Percentiles rank a stretch among this genome's conserved stretches.
These are phyloP conservation scores for Globisporangium barbulae DNA, from an alignment of 352 stramenopile genomes.

Conservation along the genomic window DNA sequence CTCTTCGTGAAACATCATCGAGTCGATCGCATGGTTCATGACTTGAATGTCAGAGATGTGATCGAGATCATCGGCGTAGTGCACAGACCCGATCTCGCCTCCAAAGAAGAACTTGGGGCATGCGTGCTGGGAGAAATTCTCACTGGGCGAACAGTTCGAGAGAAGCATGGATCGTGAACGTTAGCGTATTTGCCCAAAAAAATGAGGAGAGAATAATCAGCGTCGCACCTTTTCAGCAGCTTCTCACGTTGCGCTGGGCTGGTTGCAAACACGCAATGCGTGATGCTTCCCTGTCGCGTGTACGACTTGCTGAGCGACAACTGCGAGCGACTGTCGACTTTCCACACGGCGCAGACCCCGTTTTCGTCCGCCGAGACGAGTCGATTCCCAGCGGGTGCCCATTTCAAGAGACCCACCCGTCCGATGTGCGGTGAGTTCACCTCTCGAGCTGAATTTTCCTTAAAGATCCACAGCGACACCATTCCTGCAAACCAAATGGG, in stretches of 20 bases:
- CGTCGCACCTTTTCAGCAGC: constrained; percentile 34
- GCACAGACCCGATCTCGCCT: constrained; percentile 87
- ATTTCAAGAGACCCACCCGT: constrained; percentile 82
- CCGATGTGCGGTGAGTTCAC: constrained; percentile 79
- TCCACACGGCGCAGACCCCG: constrained; percentile 83
- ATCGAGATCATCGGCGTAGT: constrained; percentile 91
- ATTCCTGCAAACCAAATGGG: constrained; percentile 36
- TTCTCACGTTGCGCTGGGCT: constrained; percentile 34
- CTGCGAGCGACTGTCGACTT: constrained; percentile 76
- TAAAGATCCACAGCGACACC: constrained; percentile 80
- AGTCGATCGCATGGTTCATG: constrained; percentile 83
- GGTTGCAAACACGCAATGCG: constrained; percentile 84
- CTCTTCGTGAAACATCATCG: constrained; percentile 89
- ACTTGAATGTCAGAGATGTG: constrained; percentile 90
- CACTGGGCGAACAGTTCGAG: constrained; percentile 20
- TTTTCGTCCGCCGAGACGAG: constrained; percentile 90
- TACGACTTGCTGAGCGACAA: constrained; percentile 84
- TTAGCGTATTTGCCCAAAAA: not conserved
- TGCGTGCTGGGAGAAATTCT: constrained; percentile 45
- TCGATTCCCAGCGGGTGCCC: constrained; percentile 82
- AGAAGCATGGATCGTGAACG: too few relatives aligned
- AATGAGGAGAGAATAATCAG: not conserved
- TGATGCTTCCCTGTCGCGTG: constrained; percentile 80
- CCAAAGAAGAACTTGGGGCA: constrained; percentile 92
- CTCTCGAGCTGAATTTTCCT: constrained; percentile 64